phyloP scores from a whole-genome alignment of 2,329 filamentous ascomycete genomes.

The Cercospora sp. region DNA sequence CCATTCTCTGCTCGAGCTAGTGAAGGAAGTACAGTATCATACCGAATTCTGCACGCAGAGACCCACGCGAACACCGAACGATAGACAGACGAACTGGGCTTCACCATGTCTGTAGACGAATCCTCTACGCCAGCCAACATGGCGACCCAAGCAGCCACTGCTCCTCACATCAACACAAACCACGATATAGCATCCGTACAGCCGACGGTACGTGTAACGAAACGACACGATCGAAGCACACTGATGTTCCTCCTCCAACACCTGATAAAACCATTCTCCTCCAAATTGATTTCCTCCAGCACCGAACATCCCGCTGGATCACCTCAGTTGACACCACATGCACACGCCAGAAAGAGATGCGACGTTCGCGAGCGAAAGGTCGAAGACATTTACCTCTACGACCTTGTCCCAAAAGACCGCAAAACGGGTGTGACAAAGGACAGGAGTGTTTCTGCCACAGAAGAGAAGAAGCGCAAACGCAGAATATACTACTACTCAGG shows the following conservation, averaged over 20 bases:
- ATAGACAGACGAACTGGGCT: neutral
- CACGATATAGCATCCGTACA: neutral
- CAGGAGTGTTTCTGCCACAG: neutral
- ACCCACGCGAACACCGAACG: neutral
- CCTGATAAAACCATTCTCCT: conserved; percentile 42
- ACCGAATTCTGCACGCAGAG: neutral
- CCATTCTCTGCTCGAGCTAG: neutral
- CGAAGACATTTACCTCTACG: conserved; percentile 50
- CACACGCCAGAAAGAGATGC: conserved; percentile 39
- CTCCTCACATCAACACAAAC: conserved; percentile 5
- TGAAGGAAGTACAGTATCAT: neutral
- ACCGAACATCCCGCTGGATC: conserved; percentile 42
- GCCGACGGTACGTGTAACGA: conserved; percentile 38
- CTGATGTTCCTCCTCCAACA: conserved; percentile 42
- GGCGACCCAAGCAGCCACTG: neutral
- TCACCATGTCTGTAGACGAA: conserved; percentile 2
- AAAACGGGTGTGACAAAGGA: conserved; percentile 6
- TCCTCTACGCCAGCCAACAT: neutral
- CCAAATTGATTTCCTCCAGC: conserved; percentile 39
- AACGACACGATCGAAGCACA: conserved; percentile 41
- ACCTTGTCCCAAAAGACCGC: conserved; percentile 35
- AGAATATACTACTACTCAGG: conserved; percentile 58
- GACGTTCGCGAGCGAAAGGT: conserved; percentile 44
- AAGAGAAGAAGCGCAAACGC: conserved; percentile 29
- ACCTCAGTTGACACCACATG: conserved; percentile 41